Evolutionary conservation across 371 early-diverging fungal genomes (phyloP), one percentile per base, ranked within the genome.

Genomic region (Mortierella sp.): DNA sequence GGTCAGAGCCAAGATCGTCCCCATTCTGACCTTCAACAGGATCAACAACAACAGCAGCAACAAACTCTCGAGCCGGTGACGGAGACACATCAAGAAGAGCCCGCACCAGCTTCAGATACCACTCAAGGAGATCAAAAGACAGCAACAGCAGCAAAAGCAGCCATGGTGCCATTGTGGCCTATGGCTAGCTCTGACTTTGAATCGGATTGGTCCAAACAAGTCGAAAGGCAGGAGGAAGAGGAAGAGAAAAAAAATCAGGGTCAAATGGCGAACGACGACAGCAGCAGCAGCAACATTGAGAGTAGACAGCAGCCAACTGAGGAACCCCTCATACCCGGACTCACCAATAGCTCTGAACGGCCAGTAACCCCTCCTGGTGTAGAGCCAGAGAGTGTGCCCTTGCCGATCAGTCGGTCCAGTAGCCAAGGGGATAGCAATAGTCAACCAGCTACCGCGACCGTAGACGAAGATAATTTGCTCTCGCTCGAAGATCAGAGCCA

Each of bases 401-500:
- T 39, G 62, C 43, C 62, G 2, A 24, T 9, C 8, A 49, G 64
- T 30, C 26, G 22, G 5, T 20, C 51, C 3, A 64, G 64, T 20
- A 65, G 54, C 18, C 37, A 55, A 12, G 49, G 28, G 28, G 43
- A 45, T 39, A 57, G 51, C n/a, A 58, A 52, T n/a, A 28, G 28
- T 20, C 12, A 57, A 12, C 18, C 32, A 64, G 18, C 47, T 12
- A 43, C 32, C 14, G 26, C 57, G 26, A 43, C 62, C 11, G 70
- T 45, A 0, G 54, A 55, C 40, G 65, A 71, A 20, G 49, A 71
- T 24, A 64, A 64, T 32, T 26, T 70, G 59, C 20, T 62, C 22
- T 57, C 32, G 16, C 63, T 64, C 64, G 24, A 57, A 39, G 35
- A n/a, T 22, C 70, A 64, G 60, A 59, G 43, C n/a, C 68, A 35